Conservation (phyloP, 2,329 filamentous ascomycete genomes). For the Diaporthe sp. region DNA sequence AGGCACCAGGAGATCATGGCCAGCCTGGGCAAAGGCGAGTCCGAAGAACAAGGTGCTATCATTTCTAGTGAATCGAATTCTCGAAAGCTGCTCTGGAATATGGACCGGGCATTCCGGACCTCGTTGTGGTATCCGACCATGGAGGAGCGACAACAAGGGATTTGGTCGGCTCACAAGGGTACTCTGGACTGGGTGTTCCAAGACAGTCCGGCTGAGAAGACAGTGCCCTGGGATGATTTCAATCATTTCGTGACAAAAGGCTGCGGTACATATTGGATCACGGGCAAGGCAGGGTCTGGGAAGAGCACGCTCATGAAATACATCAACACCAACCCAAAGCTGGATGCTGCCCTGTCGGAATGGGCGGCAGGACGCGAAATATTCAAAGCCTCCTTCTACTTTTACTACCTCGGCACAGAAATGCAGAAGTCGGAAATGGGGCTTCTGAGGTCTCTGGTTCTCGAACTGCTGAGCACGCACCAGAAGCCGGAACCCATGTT, state of each 20-base stretch:
- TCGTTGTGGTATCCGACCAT: slow-evolving; percentile 11
- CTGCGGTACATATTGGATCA: background rate
- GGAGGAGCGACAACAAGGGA: slow-evolving; percentile 19
- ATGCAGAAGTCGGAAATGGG: slow-evolving; percentile 17
- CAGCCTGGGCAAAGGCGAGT: background rate
- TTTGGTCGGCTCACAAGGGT: background rate
- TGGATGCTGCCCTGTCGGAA: background rate
- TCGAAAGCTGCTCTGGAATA: background rate
- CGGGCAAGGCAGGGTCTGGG: background rate
- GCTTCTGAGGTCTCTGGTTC: background rate
- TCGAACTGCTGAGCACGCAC: background rate
- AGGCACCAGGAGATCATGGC: slow-evolving; percentile 1
- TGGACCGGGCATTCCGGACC: slow-evolving; percentile 1
- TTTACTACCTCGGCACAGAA: slow-evolving; percentile 13
- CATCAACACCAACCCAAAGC: background rate
- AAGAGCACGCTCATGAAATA: slow-evolving; percentile 12
- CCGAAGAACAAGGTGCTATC: background rate
- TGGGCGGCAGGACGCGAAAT: background rate
- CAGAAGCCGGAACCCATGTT: background rate
- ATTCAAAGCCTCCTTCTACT: slow-evolving; percentile 11
- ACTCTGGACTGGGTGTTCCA: slow-evolving; percentile 10
- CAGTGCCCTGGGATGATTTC: slow-evolving; percentile 13
- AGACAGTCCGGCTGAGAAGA: background rate
- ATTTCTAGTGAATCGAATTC: background rate
- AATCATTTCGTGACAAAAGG: background rate